Conservation (phyloP, 2,329 filamentous ascomycete genomes). For the Kalmusia sp. region DNA sequence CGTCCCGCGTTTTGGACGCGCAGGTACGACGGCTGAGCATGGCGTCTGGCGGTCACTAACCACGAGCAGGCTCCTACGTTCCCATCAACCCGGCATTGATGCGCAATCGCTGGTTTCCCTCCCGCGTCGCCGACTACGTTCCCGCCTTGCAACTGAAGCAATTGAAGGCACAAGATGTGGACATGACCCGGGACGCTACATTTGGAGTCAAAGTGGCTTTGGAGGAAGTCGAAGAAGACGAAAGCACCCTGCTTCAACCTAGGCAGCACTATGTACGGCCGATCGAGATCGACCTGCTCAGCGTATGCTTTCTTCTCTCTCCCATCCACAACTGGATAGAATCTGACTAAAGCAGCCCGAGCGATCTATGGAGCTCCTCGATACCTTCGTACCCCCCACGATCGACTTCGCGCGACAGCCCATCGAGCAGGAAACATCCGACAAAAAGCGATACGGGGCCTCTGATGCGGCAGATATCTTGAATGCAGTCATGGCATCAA, state of each 20-base stretch:
- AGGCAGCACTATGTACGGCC: constrained; percentile 42
- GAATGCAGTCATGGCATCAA: constrained; percentile 40
- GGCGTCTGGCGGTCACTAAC: constrained; percentile 21
- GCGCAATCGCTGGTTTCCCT: constrained; percentile 63
- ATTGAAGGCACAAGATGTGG: constrained; percentile 52
- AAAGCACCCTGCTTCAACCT: constrained; percentile 20
- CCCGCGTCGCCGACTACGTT: constrained; percentile 60
- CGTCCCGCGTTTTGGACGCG: constrained; percentile 58
- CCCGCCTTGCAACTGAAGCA: constrained; percentile 53
- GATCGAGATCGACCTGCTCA: constrained; percentile 50
- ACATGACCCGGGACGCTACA: constrained; percentile 55
- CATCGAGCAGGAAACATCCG: constrained; percentile 45
- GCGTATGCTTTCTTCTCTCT: constrained; percentile 32
- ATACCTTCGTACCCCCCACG: constrained; percentile 54
- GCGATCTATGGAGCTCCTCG: constrained; percentile 56
- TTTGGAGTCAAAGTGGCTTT: constrained; percentile 47
- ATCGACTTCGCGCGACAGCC: constrained; percentile 58
- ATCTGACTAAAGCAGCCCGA: constrained; percentile 46
- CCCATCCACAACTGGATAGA: background rate
- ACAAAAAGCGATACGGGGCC: constrained; percentile 37
- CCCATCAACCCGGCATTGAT: constrained; percentile 60
- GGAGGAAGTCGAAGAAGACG: constrained; percentile 34
- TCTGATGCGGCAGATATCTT: constrained; percentile 45
- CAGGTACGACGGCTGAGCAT: constrained; percentile 32
- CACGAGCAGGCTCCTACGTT: constrained; percentile 57